These are phyloP conservation scores for Solanum piurae DNA, from an alignment of 257 asterid species.

Conservation along the genomic window DNA sequence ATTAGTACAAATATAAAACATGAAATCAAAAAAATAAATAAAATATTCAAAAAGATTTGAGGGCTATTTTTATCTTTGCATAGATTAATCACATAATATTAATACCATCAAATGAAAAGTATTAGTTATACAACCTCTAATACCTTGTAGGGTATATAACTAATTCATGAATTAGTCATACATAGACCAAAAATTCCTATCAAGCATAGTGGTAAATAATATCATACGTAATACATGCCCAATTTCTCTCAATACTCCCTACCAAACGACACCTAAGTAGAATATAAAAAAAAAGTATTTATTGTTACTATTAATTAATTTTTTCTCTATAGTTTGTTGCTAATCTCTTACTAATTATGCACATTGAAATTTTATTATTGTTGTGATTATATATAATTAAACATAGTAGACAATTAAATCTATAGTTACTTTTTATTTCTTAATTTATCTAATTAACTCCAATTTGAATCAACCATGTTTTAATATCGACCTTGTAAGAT, in stretches of 20 bases:
- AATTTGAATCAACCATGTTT: not conserved
- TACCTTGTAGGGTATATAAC: not conserved
- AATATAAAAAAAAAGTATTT: too few species aligned
- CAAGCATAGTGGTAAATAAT: not conserved
- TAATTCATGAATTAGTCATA: too few species aligned
- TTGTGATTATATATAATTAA: not conserved
- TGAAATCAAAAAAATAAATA: not conserved
- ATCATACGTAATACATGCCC: too few species aligned
- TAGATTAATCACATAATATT: too few species aligned
- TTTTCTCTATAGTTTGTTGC: not conserved
- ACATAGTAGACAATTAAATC: not conserved
- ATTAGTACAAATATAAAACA: not conserved
- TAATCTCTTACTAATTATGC: not conserved
- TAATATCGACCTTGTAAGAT: not conserved
- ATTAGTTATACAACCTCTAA: not conserved
- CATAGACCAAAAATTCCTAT: not conserved
- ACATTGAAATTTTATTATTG: not conserved
- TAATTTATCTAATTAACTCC: not conserved
- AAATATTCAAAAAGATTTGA: too few species aligned
- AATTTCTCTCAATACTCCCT: not conserved
- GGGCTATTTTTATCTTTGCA: not conserved
- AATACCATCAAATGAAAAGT: not conserved
- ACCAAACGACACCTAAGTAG: not conserved
- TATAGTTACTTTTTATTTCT: too few species aligned
- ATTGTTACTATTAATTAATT: too few species aligned